Conservation (phyloP, 2,329 filamentous ascomycete species). For the Ophidiomyces ophidiicola region DNA sequence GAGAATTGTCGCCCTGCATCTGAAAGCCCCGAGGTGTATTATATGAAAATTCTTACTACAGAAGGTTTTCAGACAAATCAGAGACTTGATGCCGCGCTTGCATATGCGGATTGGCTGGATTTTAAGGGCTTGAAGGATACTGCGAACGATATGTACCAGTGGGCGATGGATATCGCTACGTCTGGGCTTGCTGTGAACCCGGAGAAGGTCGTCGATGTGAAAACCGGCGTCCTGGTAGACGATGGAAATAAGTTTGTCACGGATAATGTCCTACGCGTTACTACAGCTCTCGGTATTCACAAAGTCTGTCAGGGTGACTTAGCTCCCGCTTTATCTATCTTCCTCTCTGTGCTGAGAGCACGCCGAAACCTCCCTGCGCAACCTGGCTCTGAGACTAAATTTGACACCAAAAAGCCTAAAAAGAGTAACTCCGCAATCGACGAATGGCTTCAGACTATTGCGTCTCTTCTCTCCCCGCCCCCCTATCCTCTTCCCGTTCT, state of each 20-base stretch:
- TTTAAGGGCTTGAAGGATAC: conserved; percentile 56
- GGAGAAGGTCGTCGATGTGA: conserved; percentile 44
- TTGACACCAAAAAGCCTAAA: conserved; percentile 15
- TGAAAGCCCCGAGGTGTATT: conserved; percentile 60
- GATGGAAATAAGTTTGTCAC: conserved; percentile 45
- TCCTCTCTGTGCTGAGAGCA: conserved; percentile 71
- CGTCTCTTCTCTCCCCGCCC: conserved; percentile 40
- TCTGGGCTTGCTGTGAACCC: conserved; percentile 39
- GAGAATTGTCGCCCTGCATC: conserved; percentile 62
- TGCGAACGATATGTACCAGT: conserved; percentile 59
- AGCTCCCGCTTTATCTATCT: conserved; percentile 62
- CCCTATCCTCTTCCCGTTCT: conserved; percentile 58
- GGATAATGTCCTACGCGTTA: conserved; percentile 59
- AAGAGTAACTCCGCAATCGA: conserved; percentile 19
- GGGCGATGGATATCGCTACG: conserved; percentile 64
- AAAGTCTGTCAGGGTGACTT: conserved; percentile 58
- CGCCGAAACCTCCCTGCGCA: conserved; percentile 47
- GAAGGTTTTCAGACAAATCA: conserved; percentile 68
- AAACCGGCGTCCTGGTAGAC: conserved; percentile 54
- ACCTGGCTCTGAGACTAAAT: conserved; percentile 18
- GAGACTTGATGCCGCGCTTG: conserved; percentile 66
- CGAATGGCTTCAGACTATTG: conserved; percentile 29
- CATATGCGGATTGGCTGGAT: conserved; percentile 74
- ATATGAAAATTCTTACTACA: conserved; percentile 69
- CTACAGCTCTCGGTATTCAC: conserved; percentile 68